Evolutionary conservation across 192 early-diverging fungal species (phyloP), one percentile per base, ranked within the genome.

Genomic region (Linnemannia elongata): DNA sequence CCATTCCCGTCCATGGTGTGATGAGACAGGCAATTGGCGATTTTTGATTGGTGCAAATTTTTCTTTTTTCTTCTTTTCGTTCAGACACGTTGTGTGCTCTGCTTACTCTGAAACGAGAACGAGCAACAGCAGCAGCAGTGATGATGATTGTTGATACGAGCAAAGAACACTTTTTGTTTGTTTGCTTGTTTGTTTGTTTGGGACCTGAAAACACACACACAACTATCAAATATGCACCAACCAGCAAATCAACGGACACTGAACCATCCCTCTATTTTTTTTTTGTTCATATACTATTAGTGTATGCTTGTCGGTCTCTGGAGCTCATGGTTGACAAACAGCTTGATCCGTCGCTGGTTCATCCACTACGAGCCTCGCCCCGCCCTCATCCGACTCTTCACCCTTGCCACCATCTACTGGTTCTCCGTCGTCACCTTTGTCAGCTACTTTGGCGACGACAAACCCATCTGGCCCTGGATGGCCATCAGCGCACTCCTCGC

Each of bases 401-500:
- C 90, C 3, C 82, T 93, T 30, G 90, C 85, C 47, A 87, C 85
- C 38, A 90, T 92, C 45, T 92, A 87, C 69, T 93, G 91, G 91
- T 89, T 90, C 18, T 87, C 74, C 44, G 75, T 90, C 0, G 90
- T 89, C n/a, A 86, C 88, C 3, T 91, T 90, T 38, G 88, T 93
- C 0, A 89, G 89, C 44, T 87, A 83, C 60, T 92, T 90, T 84
- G 92, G 92, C 12, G 79, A 78, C 33, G 92, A 93, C 80, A 83
- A 92, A 36, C 92, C 92, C 35, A 89, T 92, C 44, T 91, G 91
- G 91, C 88, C 82, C 9, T 92, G 91, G 92, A 91, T 93, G 87
- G 83, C 88, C 13, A 90, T 91, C 42, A 89, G 90, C 44, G 60
- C 84, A 35, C 80, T 92, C 18, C 80, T 92, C 18, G 82, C 90